phyloP scores from a whole-genome alignment of 805 yeast genomes.

The Wickerhamiella allomyrinae region DNA sequence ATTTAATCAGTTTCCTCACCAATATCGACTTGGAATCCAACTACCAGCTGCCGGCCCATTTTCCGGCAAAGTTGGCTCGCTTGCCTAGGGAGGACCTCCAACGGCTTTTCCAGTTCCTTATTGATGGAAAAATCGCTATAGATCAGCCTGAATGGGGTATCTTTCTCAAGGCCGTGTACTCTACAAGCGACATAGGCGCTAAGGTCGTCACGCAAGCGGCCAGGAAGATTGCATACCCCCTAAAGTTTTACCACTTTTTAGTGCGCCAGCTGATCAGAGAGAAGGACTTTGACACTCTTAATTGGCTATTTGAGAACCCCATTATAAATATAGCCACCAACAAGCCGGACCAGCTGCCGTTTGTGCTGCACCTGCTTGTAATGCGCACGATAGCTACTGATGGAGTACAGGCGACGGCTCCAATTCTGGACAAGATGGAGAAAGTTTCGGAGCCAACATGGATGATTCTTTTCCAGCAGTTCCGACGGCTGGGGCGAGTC shows the following conservation, averaged over 20 bases:
- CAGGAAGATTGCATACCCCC: constrained; percentile 2
- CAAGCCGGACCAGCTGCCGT: constrained; percentile 6
- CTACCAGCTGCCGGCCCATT: neutral
- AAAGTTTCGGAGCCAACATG: constrained; percentile 15
- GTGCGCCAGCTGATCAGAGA: constrained; percentile 7
- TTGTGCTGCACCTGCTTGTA: constrained; percentile 15
- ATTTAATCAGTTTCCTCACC: neutral
- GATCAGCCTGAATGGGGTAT: neutral
- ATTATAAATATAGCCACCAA: constrained; percentile 6
- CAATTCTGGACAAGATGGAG: constrained; percentile 14
- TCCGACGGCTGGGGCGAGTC: constrained; percentile 18
- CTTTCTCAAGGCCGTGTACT: neutral
- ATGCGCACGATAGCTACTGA: constrained; percentile 18
- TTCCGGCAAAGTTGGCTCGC: neutral
- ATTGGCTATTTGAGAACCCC: constrained; percentile 10
- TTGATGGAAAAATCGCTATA: neutral
- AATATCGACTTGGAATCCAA: neutral
- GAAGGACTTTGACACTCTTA: constrained; percentile 2
- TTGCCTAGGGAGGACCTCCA: neutral
- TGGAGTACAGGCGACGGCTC: constrained; percentile 16
- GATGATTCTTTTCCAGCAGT: constrained; percentile 18
- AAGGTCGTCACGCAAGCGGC: neutral
- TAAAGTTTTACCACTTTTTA: constrained; percentile 12
- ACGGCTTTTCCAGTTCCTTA: neutral
- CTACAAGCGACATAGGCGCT: neutral